phyloP scores from a whole-genome alignment of 2,329 filamentous ascomycete genomes.

The Cercospora brassicicola region DNA sequence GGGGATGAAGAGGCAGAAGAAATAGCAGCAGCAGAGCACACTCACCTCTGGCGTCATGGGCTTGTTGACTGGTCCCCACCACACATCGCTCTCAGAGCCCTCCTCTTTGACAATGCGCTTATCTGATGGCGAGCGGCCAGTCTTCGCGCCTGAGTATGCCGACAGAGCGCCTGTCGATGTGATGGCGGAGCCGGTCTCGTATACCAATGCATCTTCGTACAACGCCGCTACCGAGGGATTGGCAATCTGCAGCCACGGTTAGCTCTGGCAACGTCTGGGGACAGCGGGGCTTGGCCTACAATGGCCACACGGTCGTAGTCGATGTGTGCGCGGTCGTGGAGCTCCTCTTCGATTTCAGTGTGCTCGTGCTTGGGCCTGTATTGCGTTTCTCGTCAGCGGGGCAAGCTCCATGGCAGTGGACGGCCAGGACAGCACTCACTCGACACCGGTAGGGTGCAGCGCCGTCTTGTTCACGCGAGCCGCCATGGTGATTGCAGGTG shows the following conservation, averaged over 20 bases:
- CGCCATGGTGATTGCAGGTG: constrained; percentile 4
- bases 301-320: constrained; percentile 98
- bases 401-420: background rate
- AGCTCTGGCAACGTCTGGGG: constrained; percentile 18
- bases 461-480: constrained; percentile 78
- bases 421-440: constrained; percentile 59
- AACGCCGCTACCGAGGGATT: constrained; percentile 94
- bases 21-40: constrained; percentile 24
- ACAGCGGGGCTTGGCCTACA: constrained; percentile 56
- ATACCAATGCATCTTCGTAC: constrained; percentile 98
- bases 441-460: constrained; percentile 85
- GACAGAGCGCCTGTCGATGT: constrained; percentile 92
- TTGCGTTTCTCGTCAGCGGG: constrained; percentile 22
- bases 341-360: constrained; percentile 96
- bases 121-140: constrained; percentile 91
- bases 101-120: constrained; percentile 96
- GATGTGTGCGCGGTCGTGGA: constrained; percentile 96
- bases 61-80: constrained; percentile 99
- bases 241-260: constrained; percentile 57
- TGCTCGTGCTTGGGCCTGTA: constrained; percentile 77
- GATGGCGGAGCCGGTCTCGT: constrained; percentile 96
- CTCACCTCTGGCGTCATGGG: constrained; percentile 95
- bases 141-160: constrained; percentile 97
- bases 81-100: constrained; percentile 85
- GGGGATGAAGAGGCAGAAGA: background rate